phyloP scores from a whole-genome alignment of 2,329 filamentous ascomycete genomes.

The Dothistroma septosporum region DNA sequence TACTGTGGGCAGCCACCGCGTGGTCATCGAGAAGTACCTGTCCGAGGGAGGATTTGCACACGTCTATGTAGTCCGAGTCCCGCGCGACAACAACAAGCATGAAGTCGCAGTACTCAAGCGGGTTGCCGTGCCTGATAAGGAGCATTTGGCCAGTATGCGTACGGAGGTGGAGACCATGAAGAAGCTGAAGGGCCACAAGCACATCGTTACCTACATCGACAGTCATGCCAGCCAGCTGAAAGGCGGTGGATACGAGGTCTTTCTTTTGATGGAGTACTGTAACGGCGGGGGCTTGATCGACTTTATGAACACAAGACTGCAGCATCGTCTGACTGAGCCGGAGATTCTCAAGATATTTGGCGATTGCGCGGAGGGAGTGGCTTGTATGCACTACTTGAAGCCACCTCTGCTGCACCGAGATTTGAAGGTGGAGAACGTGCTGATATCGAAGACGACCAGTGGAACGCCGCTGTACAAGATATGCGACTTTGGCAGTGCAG shows the following conservation, averaged over 20 bases:
- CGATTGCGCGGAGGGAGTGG: slow-evolving; percentile 91
- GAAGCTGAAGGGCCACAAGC: slow-evolving; percentile 90
- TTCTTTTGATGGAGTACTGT: slow-evolving; percentile 97
- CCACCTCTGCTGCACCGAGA: slow-evolving; percentile 89
- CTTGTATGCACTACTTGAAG: slow-evolving; percentile 98
- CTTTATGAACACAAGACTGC: slow-evolving; percentile 98
- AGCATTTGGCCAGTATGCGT: slow-evolving; percentile 89
- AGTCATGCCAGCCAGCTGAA: slow-evolving; percentile 93
- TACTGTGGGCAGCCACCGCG: slow-evolving; percentile 86
- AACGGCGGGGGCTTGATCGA: slow-evolving; percentile 93
- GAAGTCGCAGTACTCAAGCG: slow-evolving; percentile 85
- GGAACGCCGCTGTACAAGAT: slow-evolving; percentile 81
- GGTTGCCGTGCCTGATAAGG: slow-evolving; percentile 94
- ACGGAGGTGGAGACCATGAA: slow-evolving; percentile 99
- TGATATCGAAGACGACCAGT: slow-evolving; percentile 64
- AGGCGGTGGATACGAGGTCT: slow-evolving; percentile 94
- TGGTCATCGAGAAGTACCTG: slow-evolving; percentile 93
- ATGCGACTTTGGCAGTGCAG: slow-evolving; percentile 94
- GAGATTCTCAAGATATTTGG: slow-evolving; percentile 97
- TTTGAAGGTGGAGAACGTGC: slow-evolving; percentile 95
- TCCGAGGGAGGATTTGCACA: slow-evolving; percentile 98
- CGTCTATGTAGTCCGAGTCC: slow-evolving; percentile 90
- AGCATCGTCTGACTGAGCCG: slow-evolving; percentile 93
- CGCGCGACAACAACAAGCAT: slow-evolving; percentile 69
- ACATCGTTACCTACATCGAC: slow-evolving; percentile 97